Conservation (phyloP, 2,329 filamentous ascomycete species). For the Lithohypha guttulata region DNA sequence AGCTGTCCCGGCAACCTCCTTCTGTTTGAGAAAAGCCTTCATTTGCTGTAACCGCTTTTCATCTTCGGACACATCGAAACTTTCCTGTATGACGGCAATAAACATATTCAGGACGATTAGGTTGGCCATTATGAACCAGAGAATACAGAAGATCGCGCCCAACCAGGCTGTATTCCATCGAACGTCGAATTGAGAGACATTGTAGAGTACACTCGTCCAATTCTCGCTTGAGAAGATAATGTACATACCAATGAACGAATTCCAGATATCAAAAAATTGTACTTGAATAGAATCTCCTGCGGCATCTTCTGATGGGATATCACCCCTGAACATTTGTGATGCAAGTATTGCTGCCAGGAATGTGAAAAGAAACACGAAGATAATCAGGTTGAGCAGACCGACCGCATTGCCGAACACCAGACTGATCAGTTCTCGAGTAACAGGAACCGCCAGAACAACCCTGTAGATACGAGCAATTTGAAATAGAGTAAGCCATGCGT, state of each 20-base stretch:
- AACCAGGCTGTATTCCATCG: constrained; percentile 73
- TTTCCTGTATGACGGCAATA: constrained; percentile 99
- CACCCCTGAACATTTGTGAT: constrained; percentile 80
- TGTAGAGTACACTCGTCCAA: constrained; percentile 84
- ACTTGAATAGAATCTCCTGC: constrained; percentile 55
- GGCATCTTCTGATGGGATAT: constrained; percentile 56
- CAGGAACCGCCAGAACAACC: constrained; percentile 75
- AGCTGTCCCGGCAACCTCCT: constrained; percentile 61
- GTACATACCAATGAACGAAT: constrained; percentile 96
- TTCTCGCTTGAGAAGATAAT: constrained; percentile 92
- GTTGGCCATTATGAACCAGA: constrained; percentile 92
- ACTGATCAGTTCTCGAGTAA: constrained; percentile 75
- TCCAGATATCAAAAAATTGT: constrained; percentile 84
- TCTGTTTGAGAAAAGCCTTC: constrained; percentile 83
- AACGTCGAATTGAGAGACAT: constrained; percentile 59
- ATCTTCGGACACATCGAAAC: constrained; percentile 96
- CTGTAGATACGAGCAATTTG: constrained; percentile 89
- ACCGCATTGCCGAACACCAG: constrained; percentile 82
- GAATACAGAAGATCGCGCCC: constrained; percentile 76
- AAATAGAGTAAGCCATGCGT: constrained; percentile 84
- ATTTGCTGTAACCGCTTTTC: constrained; percentile 96
- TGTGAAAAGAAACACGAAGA: constrained; percentile 93
- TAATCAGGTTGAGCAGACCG: constrained; percentile 86
- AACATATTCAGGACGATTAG: constrained; percentile 99
- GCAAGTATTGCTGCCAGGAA: constrained; percentile 91